These are phyloP conservation scores for Hibiscus trionum DNA, from an alignment of 345 rosid genomes.

Conservation along the genomic window DNA sequence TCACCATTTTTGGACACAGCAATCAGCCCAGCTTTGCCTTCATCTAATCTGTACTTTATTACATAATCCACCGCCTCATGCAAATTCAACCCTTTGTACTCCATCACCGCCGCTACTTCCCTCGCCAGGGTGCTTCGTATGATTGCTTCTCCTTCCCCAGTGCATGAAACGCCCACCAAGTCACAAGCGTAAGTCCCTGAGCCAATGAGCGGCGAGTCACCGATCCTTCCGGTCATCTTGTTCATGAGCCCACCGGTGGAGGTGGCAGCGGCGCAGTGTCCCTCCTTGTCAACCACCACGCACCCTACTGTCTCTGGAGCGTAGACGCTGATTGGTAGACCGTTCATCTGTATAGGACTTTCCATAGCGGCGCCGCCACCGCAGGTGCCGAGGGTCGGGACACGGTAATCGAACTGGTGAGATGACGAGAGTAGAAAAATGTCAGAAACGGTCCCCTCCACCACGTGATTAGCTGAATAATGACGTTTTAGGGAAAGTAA, in stretches of 20 bases:
- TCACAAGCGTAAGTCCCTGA: slow-evolving; percentile 84
- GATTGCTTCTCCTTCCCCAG: slow-evolving; percentile 96
- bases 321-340: slow-evolving; percentile 82
- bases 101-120: slow-evolving; percentile 95
- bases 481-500: not conserved
- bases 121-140: slow-evolving; percentile 80
- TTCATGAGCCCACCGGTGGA: slow-evolving; percentile 96
- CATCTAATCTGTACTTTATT: slow-evolving; percentile 62
- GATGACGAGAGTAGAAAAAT: not conserved
- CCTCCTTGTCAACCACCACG: slow-evolving; percentile 75
- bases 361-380: slow-evolving; percentile 52
- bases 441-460: not conserved
- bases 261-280: slow-evolving; percentile 85
- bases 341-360: slow-evolving; percentile 63
- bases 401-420: slow-evolving; percentile 77
- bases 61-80: slow-evolving; percentile 80
- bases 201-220: slow-evolving; percentile 96
- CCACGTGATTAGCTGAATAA: not conserved
- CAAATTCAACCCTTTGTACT: slow-evolving; percentile 73
- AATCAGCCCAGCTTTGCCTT: slow-evolving; percentile 73
- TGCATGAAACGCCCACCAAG: slow-evolving; percentile 79
- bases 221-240: slow-evolving; percentile 79
- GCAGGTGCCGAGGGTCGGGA: slow-evolving; percentile 45
- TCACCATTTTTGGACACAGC: slow-evolving; percentile 85
- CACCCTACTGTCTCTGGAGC: slow-evolving; percentile 96